Percentiles rank a stretch among this genome's conserved stretches.
These are phyloP conservation scores for Mycena capillaripes DNA, from an alignment of 768 basidiomycete genomes.

Conservation along the genomic window DNA sequence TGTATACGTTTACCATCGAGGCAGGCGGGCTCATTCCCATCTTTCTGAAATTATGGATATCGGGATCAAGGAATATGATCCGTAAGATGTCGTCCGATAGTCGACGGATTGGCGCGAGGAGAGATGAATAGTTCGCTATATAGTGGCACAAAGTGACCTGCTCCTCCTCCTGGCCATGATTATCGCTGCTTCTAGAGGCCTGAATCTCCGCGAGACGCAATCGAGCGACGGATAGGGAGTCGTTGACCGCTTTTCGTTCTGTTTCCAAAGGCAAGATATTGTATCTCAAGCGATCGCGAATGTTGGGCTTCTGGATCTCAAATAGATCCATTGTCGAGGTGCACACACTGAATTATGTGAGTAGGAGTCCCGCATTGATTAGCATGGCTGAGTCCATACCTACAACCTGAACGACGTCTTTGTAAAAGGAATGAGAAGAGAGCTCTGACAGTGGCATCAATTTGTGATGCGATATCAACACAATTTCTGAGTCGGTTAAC, in stretches of 20 bases:
- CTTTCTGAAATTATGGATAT: not conserved
- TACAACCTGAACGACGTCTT: too few relatives aligned
- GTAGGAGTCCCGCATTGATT: too few relatives aligned
- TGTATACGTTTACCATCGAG: not conserved
- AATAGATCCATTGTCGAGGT: not conserved
- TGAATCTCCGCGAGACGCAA: not conserved
- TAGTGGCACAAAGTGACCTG: not conserved
- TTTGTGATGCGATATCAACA: too few relatives aligned
- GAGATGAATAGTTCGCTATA: slow-evolving; percentile 9
- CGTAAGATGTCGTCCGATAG: not conserved
- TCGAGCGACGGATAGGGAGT: not conserved
- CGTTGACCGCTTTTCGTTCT: not conserved
- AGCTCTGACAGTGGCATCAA: too few relatives aligned
- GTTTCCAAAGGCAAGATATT: not conserved
- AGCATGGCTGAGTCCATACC: too few relatives aligned
- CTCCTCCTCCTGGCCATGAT: not conserved
- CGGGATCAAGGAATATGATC: not conserved
- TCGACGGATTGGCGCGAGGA: slow-evolving; percentile 1
- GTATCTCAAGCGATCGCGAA: not conserved
- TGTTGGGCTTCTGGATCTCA: not conserved
- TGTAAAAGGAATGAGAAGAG: too few relatives aligned
- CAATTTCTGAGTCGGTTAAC: too few relatives aligned
- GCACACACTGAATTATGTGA: too few relatives aligned
- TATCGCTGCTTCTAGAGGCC: not conserved
- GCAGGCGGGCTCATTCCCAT: not conserved